Base-by-base conservation (phyloP, 805 yeast genomes). In the Kazachstania kunashirensis region DNA sequence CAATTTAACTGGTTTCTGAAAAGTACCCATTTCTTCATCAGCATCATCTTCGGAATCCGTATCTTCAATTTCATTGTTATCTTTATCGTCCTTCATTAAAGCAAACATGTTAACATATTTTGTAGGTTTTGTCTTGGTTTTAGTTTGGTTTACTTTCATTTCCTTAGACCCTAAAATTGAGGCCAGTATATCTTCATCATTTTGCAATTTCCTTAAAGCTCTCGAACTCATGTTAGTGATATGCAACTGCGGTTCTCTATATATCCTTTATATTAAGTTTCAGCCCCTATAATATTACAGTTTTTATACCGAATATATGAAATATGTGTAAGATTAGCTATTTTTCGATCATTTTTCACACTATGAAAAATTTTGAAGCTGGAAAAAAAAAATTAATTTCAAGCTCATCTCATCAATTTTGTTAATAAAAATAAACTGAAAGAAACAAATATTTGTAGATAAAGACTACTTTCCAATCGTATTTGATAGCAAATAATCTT, bases 221-320 rank as follows among this genome's bases (percentile, higher is more conserved):
- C 64, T 52, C 5, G 62, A 53, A 44, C 64, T 57, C 65, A 59
- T 61, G 9, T 8, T 29, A n/a, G n/a, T n/a, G n/a, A n/a, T n/a
- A n/a, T n/a, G n/a, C n/a, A n/a, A n/a, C n/a, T n/a, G n/a, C n/a
- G n/a, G n/a, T n/a, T n/a, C n/a, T n/a, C n/a, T n/a, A n/a, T n/a
- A n/a, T n/a, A n/a, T n/a, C n/a, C n/a, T n/a, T n/a, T n/a, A n/a
- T n/a, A n/a, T n/a, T n/a, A n/a, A n/a, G n/a, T n/a, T n/a, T n/a
- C n/a, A n/a, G n/a, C n/a, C n/a, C n/a, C n/a, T n/a, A n/a, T n/a
- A n/a, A n/a, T n/a, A n/a, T n/a, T 23, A 12, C 25, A 9, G 25
- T 23, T 9, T 23, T 23, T 23, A 23, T 9, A 23, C 11, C 25
- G 12, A 9, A 23, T 23, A 23, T 23, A 9, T 23, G 25, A 23